Percentiles rank a stretch among this genome's conserved stretches.
Evolutionary conservation across 306 rosid genomes (phyloP).

Genomic region (Sophora flavescens): DNA sequence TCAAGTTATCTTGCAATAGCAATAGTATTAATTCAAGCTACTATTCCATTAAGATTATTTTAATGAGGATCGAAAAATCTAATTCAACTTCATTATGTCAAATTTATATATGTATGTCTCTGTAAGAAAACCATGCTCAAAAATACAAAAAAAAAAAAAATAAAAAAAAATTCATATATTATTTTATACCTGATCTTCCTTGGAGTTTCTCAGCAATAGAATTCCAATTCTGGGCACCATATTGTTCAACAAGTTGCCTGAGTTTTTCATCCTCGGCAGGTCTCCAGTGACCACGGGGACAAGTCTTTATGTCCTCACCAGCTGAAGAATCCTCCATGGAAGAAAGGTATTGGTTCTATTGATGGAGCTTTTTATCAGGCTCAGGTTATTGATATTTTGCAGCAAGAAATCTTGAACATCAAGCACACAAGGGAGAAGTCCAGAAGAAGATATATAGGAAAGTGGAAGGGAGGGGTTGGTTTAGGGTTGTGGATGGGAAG

Average conservation of each 20-base stretch:
- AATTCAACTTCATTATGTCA: not conserved
- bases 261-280: conserved; percentile 92
- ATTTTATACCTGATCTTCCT: conserved; percentile 88
- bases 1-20: not conserved
- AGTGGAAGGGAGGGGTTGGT: conserved; percentile 76
- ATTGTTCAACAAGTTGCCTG: conserved; percentile 79
- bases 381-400: conserved; percentile 25
- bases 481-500: conserved; percentile 97
- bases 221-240: conserved; percentile 96
- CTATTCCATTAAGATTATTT: not conserved
- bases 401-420: conserved; percentile 49
- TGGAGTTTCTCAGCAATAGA: conserved; percentile 92
- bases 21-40: conserved; percentile 23
- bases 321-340: conserved; percentile 71
- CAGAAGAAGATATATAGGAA: conserved; percentile 65
- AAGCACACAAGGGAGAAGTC: conserved; percentile 51
- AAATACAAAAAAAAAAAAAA: no score
- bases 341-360: not conserved
- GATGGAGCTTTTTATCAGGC: not conserved
- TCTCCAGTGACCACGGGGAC: conserved; percentile 95
- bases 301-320: conserved; percentile 60
- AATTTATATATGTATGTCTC: conserved; percentile 47
- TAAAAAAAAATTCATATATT: not conserved
- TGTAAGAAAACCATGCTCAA: not conserved
- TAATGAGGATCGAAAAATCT: not conserved